Conservation (phyloP, 139 green algal species). For the Bryopsis sp. region DNA sequence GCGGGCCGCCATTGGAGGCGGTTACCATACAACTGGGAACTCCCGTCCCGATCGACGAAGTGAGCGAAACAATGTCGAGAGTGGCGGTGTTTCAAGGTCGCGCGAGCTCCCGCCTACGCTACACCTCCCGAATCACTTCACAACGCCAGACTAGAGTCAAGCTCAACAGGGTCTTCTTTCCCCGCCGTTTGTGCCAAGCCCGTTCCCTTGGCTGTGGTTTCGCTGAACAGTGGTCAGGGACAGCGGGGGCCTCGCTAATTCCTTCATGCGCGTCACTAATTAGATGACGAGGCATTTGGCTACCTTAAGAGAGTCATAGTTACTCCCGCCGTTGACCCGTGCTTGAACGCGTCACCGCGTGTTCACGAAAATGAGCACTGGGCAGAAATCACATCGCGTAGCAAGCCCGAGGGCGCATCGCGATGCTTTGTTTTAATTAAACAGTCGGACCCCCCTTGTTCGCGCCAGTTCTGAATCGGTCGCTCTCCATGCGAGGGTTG, state of each 20-base stretch:
- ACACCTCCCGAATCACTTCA: slow-evolving; percentile 75
- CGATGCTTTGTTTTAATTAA: slow-evolving; percentile 97
- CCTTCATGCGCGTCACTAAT: slow-evolving; percentile 64
- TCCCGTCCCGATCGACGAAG: slow-evolving; percentile 73
- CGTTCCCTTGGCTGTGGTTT: slow-evolving; percentile 68
- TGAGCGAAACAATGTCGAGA: slow-evolving; percentile 84
- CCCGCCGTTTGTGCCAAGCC: slow-evolving; percentile 69
- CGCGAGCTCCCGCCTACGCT: slow-evolving; percentile 76
- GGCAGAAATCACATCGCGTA: slow-evolving; percentile 96
- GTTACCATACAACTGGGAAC: slow-evolving; percentile 67
- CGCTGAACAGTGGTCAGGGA: slow-evolving; percentile 64
- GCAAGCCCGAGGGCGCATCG: slow-evolving; percentile 84
- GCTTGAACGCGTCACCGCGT: slow-evolving; percentile 96
- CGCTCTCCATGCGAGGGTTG: slow-evolving; percentile 51
- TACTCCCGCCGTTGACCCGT: slow-evolving; percentile 89
- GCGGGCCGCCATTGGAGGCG: slow-evolving; percentile 49
- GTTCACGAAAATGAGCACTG: slow-evolving; percentile 90
- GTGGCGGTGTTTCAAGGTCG: slow-evolving; percentile 79
- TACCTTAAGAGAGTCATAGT: slow-evolving; percentile 68
- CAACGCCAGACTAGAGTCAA: slow-evolving; percentile 81
- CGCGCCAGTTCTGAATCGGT: slow-evolving; percentile 90
- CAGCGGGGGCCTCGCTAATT: slow-evolving; percentile 80
- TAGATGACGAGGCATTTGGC: slow-evolving; percentile 50
- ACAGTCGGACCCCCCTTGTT: slow-evolving; percentile 94
- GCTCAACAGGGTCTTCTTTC: slow-evolving; percentile 85